phyloP scores from a whole-genome alignment of 768 basidiomycete genomes.

The Hirschioporus abietinus region DNA sequence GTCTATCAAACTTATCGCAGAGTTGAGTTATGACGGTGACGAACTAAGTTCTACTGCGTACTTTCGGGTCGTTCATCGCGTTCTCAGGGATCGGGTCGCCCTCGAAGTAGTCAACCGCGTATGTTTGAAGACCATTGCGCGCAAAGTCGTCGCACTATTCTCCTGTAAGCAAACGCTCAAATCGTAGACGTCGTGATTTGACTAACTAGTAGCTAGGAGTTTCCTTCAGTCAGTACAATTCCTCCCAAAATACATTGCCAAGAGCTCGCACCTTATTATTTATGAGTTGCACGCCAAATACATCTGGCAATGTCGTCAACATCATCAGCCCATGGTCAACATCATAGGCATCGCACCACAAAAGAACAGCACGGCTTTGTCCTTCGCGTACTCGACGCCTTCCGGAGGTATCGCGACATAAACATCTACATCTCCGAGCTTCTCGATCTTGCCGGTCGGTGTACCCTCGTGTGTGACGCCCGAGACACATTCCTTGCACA shows the following conservation, averaged over 20 bases:
- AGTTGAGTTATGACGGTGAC: constrained; percentile 3
- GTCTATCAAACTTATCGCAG: constrained; percentile 29
- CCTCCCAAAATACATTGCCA: too few relatives aligned
- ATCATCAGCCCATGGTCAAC: neutral
- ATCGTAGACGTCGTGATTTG: neutral
- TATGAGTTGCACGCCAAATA: constrained; percentile 42
- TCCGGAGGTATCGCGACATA: constrained; percentile 50
- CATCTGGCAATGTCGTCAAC: constrained; percentile 25
- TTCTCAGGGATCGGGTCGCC: constrained; percentile 29
- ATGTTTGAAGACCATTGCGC: constrained; percentile 32
- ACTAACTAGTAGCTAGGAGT: constrained; percentile 20
- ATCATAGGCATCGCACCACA: constrained; percentile 16
- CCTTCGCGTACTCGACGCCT: constrained; percentile 40
- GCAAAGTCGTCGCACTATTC: constrained; percentile 32
- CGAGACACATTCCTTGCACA: constrained; percentile 2
- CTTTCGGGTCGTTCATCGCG: constrained; percentile 14
- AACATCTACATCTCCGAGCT: constrained; percentile 40
- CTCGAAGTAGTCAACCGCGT: constrained; percentile 31
- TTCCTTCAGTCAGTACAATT: neutral
- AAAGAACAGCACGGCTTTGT: constrained; percentile 52
- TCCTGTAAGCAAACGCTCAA: neutral
- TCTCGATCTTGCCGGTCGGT: constrained; percentile 30
- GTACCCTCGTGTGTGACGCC: constrained; percentile 16
- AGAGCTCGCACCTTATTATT: constrained; percentile 36
- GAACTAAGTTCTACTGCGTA: neutral